phyloP scores from a whole-genome alignment of 1,139 yeast species.

The Saccharomyces pastorianus region DNA sequence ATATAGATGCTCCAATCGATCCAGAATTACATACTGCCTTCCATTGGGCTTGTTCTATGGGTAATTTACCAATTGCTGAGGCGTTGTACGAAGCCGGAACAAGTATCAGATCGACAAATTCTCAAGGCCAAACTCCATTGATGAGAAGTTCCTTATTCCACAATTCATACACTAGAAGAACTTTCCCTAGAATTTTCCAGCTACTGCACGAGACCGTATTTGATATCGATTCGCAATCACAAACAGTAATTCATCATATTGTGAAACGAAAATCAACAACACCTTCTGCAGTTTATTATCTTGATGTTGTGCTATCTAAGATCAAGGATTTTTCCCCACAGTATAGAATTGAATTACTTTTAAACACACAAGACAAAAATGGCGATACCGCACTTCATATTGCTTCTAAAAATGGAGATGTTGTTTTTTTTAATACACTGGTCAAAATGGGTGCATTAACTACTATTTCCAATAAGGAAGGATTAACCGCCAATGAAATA shows the following conservation, averaged over 20 bases:
- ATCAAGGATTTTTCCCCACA: constrained; percentile 52
- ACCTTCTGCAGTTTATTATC: constrained; percentile 71
- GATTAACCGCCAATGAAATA: constrained; percentile 67
- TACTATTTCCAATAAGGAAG: constrained; percentile 61
- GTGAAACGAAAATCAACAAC: constrained; percentile 57
- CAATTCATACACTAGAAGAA: constrained; percentile 73
- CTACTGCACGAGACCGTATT: constrained; percentile 56
- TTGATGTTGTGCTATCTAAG: constrained; percentile 68
- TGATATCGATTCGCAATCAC: constrained; percentile 55
- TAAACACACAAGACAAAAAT: constrained; percentile 69
- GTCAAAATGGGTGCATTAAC: constrained; percentile 66
- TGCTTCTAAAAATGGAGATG: constrained; percentile 67
- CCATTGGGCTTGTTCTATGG: constrained; percentile 97
- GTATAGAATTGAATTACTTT: constrained; percentile 44
- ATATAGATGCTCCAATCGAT: constrained; percentile 52
- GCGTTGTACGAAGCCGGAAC: constrained; percentile 67
- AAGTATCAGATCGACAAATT: constrained; percentile 63
- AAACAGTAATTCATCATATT: constrained; percentile 79
- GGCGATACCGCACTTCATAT: constrained; percentile 89
- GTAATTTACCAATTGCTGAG: constrained; percentile 66
- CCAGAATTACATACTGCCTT: constrained; percentile 93
- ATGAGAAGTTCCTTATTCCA: constrained; percentile 79
- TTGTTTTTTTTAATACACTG: constrained; percentile 65
- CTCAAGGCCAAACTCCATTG: constrained; percentile 75
- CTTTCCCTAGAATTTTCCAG: constrained; percentile 69